These are phyloP conservation scores for Pichia rugopelliculosa DNA, from an alignment of 805 yeast genomes.

Conservation along the genomic window DNA sequence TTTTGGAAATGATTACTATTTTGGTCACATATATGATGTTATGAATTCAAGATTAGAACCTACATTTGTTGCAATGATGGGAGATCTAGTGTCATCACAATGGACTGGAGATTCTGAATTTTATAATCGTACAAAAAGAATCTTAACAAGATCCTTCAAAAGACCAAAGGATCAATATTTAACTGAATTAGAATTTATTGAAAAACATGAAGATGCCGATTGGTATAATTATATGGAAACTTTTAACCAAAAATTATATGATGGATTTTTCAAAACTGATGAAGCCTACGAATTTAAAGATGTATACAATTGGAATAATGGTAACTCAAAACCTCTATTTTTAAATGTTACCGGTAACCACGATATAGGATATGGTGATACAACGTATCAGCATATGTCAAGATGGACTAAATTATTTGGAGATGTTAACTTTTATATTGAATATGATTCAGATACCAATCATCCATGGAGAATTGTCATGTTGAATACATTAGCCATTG, in stretches of 20 bases:
- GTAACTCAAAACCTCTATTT: conserved; percentile 49
- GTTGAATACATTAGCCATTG: conserved; percentile 72
- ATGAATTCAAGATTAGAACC: conserved; percentile 65
- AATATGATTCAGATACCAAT: conserved; percentile 52
- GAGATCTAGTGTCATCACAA: conserved; percentile 88
- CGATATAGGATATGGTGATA: conserved; percentile 95
- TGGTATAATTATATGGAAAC: conserved; percentile 41
- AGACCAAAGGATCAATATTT: conserved; percentile 44
- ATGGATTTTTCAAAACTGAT: conserved; percentile 25
- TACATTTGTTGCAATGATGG: conserved; percentile 79
- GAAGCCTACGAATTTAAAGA: conserved; percentile 45
- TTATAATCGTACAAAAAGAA: conserved; percentile 69
- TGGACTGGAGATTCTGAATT: conserved; percentile 91
- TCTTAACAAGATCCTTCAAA: conserved; percentile 60
- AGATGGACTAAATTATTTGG: conserved; percentile 74
- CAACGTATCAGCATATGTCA: conserved; percentile 83
- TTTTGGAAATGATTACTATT: conserved; percentile 80
- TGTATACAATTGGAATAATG: conserved; percentile 57
- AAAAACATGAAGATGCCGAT: conserved; percentile 45
- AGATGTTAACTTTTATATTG: conserved; percentile 74
- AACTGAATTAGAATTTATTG: conserved; percentile 40
- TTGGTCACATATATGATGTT: conserved; percentile 72
- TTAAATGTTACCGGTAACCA: conserved; percentile 91
- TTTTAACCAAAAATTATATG: conserved; percentile 23
- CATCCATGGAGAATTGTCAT: conserved; percentile 89